Evolutionary conservation across 371 early-diverging fungal species (phyloP).

Genomic region (Mortierella sp.): DNA sequence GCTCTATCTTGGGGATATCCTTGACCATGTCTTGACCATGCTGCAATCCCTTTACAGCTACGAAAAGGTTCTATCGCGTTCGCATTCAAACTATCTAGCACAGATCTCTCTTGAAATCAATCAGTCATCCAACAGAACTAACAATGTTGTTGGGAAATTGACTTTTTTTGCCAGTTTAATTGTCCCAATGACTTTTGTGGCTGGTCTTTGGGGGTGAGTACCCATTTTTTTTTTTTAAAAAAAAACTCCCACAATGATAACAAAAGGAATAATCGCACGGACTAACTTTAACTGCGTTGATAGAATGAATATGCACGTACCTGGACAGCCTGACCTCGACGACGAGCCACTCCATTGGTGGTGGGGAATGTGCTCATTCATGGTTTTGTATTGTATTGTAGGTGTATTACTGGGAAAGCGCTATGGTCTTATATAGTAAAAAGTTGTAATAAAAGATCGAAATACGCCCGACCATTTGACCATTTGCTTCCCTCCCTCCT

Average conservation of each 20-base stretch:
- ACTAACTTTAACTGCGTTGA: background rate
- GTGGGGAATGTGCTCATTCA: slow-evolving; percentile 26
- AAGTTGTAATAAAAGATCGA: too few species aligned
- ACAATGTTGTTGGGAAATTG: slow-evolving; percentile 90
- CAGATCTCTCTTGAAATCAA: slow-evolving; percentile 97
- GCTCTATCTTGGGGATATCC: slow-evolving; percentile 92
- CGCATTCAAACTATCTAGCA: slow-evolving; percentile 96
- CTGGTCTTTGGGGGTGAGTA: slow-evolving; percentile 70
- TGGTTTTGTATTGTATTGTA: slow-evolving; percentile 34
- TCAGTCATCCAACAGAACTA: slow-evolving; percentile 91
- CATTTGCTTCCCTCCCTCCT: too few species aligned
- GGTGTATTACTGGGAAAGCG: slow-evolving; percentile 37
- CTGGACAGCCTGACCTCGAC: slow-evolving; percentile 39
- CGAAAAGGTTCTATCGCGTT: slow-evolving; percentile 90
- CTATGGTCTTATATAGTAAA: slow-evolving; percentile 37
- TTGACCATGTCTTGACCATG: slow-evolving; percentile 96
- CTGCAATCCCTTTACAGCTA: slow-evolving; percentile 89
- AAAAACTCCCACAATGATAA: too few species aligned
- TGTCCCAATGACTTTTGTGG: slow-evolving; percentile 94
- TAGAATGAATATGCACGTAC: slow-evolving; percentile 51
- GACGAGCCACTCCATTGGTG: slow-evolving; percentile 33
- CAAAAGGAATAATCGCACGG: background rate
- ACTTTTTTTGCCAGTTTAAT: slow-evolving; percentile 94
- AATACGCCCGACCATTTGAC: too few species aligned
- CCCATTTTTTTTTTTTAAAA: too few species aligned